A percentile compares a stretch with the other conserved stretches of the same genome.
phyloP scores from a whole-genome alignment of 2,329 filamentous ascomycete species.

The Escovopsis weberi region DNA sequence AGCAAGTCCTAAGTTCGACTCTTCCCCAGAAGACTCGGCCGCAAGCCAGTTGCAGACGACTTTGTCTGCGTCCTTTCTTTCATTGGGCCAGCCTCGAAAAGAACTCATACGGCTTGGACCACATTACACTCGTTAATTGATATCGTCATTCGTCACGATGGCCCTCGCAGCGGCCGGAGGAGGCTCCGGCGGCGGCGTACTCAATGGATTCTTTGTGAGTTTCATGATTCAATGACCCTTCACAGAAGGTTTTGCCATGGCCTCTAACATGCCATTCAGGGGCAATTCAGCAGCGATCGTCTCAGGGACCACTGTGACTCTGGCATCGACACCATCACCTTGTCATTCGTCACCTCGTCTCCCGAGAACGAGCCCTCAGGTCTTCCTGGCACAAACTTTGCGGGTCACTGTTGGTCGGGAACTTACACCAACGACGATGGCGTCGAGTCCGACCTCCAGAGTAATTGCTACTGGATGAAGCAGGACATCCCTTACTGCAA shows the following conservation, averaged over 20 bases:
- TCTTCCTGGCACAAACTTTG: conserved; percentile 26
- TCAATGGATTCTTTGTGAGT: conserved; percentile 28
- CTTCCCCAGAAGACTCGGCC: conserved; percentile 16
- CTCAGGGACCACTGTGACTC: conserved; percentile 22
- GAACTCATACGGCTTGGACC: conserved; percentile 20
- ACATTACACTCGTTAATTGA: conserved; percentile 18
- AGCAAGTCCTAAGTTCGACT: conserved; percentile 2
- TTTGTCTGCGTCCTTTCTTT: conserved; percentile 27
- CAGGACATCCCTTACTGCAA: conserved; percentile 28
- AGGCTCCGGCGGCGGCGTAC: conserved; percentile 14
- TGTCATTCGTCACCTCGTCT: conserved; percentile 23
- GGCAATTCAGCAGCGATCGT: conserved; percentile 19
- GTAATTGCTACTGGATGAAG: conserved; percentile 21
- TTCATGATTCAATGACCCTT: not conserved
- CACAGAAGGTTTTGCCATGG: not conserved
- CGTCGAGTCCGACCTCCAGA: conserved; percentile 17
- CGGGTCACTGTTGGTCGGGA: conserved; percentile 21
- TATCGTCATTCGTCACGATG: conserved; percentile 8
- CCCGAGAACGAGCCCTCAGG: conserved; percentile 21
- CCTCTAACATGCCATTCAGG: conserved; percentile 11
- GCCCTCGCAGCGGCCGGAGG: conserved; percentile 12
- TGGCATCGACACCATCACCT: conserved; percentile 22
- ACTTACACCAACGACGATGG: conserved; percentile 12
- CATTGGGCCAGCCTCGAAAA: conserved; percentile 15
- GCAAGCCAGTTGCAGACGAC: conserved; percentile 19